A percentile compares a stretch with the other conserved stretches of the same genome.
Conservation (phyloP, 108 stramenopile genomes). For the Skeletonema tropicum region DNA sequence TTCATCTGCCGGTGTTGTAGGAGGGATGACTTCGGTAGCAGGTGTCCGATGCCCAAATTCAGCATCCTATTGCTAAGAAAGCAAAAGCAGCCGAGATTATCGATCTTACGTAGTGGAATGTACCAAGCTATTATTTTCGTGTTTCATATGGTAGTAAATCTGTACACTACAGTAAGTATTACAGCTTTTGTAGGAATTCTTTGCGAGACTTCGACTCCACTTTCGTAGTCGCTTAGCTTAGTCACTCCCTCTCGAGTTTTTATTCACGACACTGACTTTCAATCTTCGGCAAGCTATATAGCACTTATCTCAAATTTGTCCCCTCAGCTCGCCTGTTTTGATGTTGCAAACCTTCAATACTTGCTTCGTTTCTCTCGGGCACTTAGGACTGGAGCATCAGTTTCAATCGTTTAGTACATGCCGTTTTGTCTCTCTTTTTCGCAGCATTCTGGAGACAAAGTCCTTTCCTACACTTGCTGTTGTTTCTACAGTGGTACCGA, state of each 20-base stretch:
- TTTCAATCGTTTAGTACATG: not conserved
- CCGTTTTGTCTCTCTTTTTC: not conserved
- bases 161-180: not conserved
- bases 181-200: no score
- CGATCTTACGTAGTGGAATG: conserved; percentile 4
- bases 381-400: not conserved
- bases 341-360: not conserved
- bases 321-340: not conserved
- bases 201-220: no score
- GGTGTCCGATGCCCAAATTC: not conserved
- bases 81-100: conserved; percentile 5
- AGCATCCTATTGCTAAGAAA: conserved; percentile 8
- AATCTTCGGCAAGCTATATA: no score
- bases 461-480: not conserved
- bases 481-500: not conserved
- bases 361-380: not conserved
- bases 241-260: no score
- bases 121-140: not conserved
- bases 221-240: no score
- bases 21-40: not conserved
- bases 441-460: not conserved
- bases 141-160: not conserved
- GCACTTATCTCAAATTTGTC: not conserved
- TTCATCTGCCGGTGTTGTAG: not conserved
- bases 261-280: no score